Evolutionary conservation across 805 yeast genomes (phyloP).

Genomic region (Lipomyces mesembrius): DNA sequence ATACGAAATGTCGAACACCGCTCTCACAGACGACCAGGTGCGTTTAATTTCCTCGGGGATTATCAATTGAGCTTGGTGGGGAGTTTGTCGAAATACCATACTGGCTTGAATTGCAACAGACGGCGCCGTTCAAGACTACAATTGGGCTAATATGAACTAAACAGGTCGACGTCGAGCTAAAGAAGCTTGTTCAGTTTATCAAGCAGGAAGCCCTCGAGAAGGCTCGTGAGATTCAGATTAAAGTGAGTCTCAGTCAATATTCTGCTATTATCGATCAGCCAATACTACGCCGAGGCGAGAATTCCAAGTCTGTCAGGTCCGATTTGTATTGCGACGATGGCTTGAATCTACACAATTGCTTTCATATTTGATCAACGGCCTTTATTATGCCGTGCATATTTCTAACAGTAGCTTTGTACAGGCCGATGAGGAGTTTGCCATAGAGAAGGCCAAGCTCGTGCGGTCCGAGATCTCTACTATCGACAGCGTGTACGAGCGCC

Average conservation of each 20-base stretch:
- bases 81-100: neutral
- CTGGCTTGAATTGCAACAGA: neutral
- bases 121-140: neutral
- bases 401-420: neutral
- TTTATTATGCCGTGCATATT: neutral
- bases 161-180: slow-evolving; percentile 85
- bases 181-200: slow-evolving; percentile 98
- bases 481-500: slow-evolving; percentile 77
- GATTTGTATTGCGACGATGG: too few species aligned
- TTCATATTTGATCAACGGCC: neutral
- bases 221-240: slow-evolving; percentile 91
- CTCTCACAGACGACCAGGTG: slow-evolving; percentile 39
- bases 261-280: neutral
- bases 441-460: slow-evolving; percentile 93
- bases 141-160: neutral
- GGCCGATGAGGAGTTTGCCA: slow-evolving; percentile 98
- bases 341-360: slow-evolving; percentile 4
- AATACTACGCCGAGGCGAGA: too few species aligned
- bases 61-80: neutral
- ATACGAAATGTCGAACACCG: slow-evolving; percentile 36
- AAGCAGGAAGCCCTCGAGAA: slow-evolving; percentile 99
- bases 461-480: slow-evolving; percentile 89
- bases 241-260: slow-evolving; percentile 48
- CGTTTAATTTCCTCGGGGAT: slow-evolving; percentile 3
- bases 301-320: too few species aligned